Percentiles rank a stretch among this genome's conserved stretches.
Conservation (phyloP, 495 filamentous ascomycete genomes). For the Podospora comata region DNA sequence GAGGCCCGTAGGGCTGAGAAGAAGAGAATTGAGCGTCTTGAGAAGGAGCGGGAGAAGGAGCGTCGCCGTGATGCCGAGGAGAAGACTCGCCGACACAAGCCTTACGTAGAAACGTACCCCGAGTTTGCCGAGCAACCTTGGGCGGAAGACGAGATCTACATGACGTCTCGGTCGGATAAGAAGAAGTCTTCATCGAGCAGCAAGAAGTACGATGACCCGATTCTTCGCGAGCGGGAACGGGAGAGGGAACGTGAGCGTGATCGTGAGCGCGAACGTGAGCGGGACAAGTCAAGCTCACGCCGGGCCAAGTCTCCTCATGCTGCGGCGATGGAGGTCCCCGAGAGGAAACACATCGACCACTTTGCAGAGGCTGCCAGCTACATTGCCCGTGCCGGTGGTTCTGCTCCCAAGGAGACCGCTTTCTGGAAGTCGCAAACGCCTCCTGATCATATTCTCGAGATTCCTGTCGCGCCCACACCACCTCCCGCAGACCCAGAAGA, state of each 20-base stretch:
- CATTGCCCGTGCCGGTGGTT: conserved; percentile 19
- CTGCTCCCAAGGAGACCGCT: background rate
- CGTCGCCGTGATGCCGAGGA: conserved; percentile 36
- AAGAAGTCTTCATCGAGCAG: conserved; percentile 43
- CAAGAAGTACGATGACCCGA: conserved; percentile 35
- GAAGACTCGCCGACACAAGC: conserved; percentile 31
- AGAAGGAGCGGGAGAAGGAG: conserved; percentile 33
- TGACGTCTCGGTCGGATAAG: conserved; percentile 36
- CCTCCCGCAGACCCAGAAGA: conserved; percentile 34
- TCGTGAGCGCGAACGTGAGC: conserved; percentile 28
- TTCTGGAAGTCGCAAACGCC: conserved; percentile 33
- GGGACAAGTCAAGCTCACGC: conserved; percentile 33
- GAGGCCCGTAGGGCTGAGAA: conserved; percentile 24
- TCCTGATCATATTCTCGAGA: conserved; percentile 22
- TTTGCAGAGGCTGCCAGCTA: conserved; percentile 25
- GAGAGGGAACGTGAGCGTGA: conserved; percentile 33
- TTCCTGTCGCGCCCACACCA: conserved; percentile 36
- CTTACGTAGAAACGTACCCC: conserved; percentile 25
- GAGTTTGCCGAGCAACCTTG: conserved; percentile 11
- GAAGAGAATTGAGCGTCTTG: conserved; percentile 20
- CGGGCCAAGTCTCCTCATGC: conserved; percentile 22
- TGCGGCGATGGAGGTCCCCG: conserved; percentile 1
- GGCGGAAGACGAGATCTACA: conserved; percentile 35
- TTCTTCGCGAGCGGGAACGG: conserved; percentile 29
- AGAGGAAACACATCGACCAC: conserved; percentile 17